Evolutionary conservation across 148 eudicot species (phyloP), one percentile per base, ranked within the genome.

Genomic region (Amaranthus hypochondriacus): DNA sequence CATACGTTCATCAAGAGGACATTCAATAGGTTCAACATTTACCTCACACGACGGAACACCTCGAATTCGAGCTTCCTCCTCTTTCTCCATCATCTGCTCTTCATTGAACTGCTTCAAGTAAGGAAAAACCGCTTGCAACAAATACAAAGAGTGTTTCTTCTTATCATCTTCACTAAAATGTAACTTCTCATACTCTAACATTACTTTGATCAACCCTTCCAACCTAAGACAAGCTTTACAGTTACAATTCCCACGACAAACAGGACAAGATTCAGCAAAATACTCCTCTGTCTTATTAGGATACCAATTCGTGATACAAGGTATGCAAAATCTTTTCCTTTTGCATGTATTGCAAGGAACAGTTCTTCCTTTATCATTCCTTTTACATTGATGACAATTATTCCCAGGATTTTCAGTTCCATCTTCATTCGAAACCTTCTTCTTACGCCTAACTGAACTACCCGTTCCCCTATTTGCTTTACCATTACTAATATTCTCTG

Each of bases 331-430:
- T 73, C 88, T 82, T 58, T 86, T 91, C 56, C 56, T 62, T 2
- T 48, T 75, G 62, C 89, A 87, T 48, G 12, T 79, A 56, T 66
- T 79, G 71, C 97, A 91, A 47, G 75, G 65, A 10, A 89, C 80
- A 70, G 82, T 86, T 64, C 84, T 73, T 21, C 89, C 93, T 54
- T 87, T 91, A 63, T 91, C 93, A 76, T 86, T 89, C 78, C 93
- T 87, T 81, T 87, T 83, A 83, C 97, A 91, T 68, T 91, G 97
- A 72, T 91, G 97, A 68, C 97, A 91, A 56, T 66, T 81, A 66
- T 79, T 80, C 64, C 60, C 54, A 18, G 55, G 75, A 48, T 50
- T 55, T 58, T 58, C 80, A 56, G 67, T 21, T 52, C 66, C 74
- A 49, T 75, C 71, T 51, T 39, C 80, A 55, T 68, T 66, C 9